Conservation (phyloP, 2,329 filamentous ascomycete genomes). For the Tothia fuscella region DNA sequence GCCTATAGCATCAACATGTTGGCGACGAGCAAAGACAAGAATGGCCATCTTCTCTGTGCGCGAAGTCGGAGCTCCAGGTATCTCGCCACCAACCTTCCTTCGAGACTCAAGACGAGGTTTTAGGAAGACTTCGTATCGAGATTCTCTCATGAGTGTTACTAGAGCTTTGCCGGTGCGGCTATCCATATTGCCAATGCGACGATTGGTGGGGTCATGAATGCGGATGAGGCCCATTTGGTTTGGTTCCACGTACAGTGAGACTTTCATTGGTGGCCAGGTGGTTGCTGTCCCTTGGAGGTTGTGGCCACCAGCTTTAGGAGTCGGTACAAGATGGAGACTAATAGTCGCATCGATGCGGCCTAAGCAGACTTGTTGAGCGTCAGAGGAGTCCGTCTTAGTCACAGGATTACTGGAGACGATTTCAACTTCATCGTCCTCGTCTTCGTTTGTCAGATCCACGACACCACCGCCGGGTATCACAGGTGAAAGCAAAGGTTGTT, state of each 20-base stretch:
- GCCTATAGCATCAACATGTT: background rate
- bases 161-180: conserved; percentile 53
- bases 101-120: conserved; percentile 60
- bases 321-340: background rate
- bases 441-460: background rate
- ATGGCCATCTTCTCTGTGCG: conserved; percentile 32
- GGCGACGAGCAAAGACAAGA: conserved; percentile 4
- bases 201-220: conserved; percentile 61
- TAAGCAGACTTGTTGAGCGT: background rate
- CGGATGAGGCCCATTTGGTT: conserved; percentile 35
- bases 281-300: background rate
- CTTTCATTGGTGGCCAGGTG: conserved; percentile 1
- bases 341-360: background rate
- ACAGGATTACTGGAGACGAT: background rate
- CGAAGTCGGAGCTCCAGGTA: conserved; percentile 50
- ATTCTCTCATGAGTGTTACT: conserved; percentile 56
- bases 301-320: background rate
- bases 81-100: conserved; percentile 50
- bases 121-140: conserved; percentile 44
- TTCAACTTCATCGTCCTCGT: background rate
- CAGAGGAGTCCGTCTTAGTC: background rate
- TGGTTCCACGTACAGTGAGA: background rate
- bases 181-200: conserved; percentile 68
- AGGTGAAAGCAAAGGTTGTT: too few relatives aligned
- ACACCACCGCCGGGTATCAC: too few relatives aligned